Evolutionary conservation across 495 filamentous ascomycete genomes (phyloP).

Genomic region (Melanomma pulvis-pyrius): DNA sequence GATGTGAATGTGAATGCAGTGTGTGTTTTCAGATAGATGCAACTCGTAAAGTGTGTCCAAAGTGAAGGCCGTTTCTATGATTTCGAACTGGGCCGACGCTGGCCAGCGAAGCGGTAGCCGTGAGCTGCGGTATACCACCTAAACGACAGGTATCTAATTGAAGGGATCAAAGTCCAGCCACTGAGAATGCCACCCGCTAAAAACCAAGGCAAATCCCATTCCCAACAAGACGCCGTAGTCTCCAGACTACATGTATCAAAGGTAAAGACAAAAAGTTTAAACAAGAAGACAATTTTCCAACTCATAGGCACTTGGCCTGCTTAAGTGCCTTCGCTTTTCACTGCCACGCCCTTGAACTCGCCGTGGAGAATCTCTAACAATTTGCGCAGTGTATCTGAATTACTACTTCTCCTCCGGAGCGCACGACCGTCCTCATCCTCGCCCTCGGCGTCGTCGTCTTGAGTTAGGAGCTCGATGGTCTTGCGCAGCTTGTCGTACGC

Average conservation of each 20-base stretch:
- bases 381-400: conserved; percentile 39
- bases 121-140: neutral
- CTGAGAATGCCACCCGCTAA: neutral
- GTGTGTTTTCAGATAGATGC: neutral
- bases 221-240: neutral
- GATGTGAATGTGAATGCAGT: neutral
- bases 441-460: conserved; percentile 36
- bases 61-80: neutral
- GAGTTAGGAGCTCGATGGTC: conserved; percentile 42
- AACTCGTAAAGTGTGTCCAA: neutral
- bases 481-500: conserved; percentile 44
- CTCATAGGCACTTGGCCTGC: neutral
- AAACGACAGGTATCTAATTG: neutral
- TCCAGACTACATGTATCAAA: neutral
- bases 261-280: neutral
- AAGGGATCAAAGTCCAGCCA: neutral
- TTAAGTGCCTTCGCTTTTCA: conserved; percentile 29
- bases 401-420: conserved; percentile 23
- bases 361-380: conserved; percentile 40
- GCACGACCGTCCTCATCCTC: conserved; percentile 27
- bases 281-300: conserved; percentile 3
- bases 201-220: neutral
- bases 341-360: conserved; percentile 32
- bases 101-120: neutral
- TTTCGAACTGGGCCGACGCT: neutral